Conservation (phyloP, 2,329 filamentous ascomycete genomes). For the Calonectria pseudoreteaudii region DNA sequence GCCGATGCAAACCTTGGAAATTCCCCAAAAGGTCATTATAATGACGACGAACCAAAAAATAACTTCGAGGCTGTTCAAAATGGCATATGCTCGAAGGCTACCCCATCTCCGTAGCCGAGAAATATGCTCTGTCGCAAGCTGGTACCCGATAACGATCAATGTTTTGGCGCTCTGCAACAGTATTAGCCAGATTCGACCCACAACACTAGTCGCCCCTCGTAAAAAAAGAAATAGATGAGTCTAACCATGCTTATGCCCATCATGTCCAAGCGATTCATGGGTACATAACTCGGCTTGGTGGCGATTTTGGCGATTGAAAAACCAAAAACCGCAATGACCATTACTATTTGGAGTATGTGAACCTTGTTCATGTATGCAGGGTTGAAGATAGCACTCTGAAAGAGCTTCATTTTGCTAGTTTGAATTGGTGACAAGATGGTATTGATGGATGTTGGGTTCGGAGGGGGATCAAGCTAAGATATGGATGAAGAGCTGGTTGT, state of each 20-base stretch:
- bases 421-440: not conserved
- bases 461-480: not conserved
- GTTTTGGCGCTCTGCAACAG: not conserved
- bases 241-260: not conserved
- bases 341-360: not conserved
- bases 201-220: not conserved
- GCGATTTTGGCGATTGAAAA: not conserved
- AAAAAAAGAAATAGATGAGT: not conserved
- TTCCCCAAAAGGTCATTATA: not conserved
- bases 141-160: not conserved
- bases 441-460: not conserved
- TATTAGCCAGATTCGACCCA: not conserved
- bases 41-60: conserved; percentile 3
- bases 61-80: not conserved
- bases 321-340: not conserved
- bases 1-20: conserved; percentile 6
- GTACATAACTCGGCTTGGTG: not conserved
- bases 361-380: not conserved
- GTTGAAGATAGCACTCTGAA: not conserved
- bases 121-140: not conserved
- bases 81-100: not conserved
- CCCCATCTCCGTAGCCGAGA: not conserved
- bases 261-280: conserved; percentile 1
- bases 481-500: not conserved
- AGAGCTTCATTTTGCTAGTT: not conserved